These are phyloP conservation scores for Globomyces pollinis-pini DNA, from an alignment of 192 early-diverging fungal species.

Conservation along the genomic window DNA sequence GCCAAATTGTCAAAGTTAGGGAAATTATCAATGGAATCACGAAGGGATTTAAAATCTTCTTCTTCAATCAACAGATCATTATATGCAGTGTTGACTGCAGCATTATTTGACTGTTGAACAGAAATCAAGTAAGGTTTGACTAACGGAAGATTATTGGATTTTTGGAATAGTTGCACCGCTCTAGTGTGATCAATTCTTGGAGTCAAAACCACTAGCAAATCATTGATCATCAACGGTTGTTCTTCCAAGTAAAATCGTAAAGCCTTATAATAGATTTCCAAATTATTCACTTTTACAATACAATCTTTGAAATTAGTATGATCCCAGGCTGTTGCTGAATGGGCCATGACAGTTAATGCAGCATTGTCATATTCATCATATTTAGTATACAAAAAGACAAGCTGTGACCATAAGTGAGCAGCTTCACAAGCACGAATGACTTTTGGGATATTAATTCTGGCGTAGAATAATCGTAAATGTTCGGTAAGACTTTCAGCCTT, in stretches of 20 bases:
- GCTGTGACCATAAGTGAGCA: constrained; percentile 92
- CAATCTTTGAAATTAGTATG: constrained; percentile 95
- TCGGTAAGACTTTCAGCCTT: constrained; percentile 91
- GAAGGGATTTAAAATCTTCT: constrained; percentile 88
- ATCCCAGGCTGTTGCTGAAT: constrained; percentile 94
- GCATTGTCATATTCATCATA: constrained; percentile 99
- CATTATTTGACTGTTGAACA: constrained; percentile 90
- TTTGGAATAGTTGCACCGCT: constrained; percentile 95
- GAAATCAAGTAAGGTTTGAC: constrained; percentile 94
- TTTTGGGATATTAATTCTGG: constrained; percentile 98
- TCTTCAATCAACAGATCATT: constrained; percentile 97
- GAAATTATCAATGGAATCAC: constrained; percentile 90
- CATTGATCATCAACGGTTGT: constrained; percentile 90
- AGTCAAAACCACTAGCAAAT: constrained; percentile 80
- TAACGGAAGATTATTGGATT: constrained; percentile 94
- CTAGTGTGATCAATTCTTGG: constrained; percentile 93
- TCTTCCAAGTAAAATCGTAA: constrained; percentile 93
- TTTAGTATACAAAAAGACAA: constrained; percentile 97
- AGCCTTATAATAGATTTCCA: constrained; percentile 98
- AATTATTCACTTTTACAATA: constrained; percentile 92
- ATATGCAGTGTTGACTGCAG: constrained; percentile 89
- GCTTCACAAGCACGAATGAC: constrained; percentile 91
- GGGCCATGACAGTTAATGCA: constrained; percentile 87
- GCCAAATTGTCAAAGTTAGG: constrained; percentile 92
- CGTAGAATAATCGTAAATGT: constrained; percentile 94